Evolutionary conservation across 2,329 filamentous ascomycete genomes (phyloP).

Genomic region (Amphichorda felina): DNA sequence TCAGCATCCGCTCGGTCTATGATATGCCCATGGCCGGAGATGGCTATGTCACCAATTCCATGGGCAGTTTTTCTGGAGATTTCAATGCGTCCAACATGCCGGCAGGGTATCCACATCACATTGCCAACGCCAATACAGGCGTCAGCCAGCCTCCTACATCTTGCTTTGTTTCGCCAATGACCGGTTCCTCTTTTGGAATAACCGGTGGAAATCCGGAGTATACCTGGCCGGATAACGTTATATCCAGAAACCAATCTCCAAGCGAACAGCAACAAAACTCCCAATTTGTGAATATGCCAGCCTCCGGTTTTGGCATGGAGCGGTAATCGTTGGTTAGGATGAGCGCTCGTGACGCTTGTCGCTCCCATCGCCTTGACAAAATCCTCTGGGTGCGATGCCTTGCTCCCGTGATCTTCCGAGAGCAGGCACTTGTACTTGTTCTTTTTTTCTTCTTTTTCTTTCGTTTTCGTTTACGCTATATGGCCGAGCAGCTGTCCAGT

Average conservation of each 20-base stretch:
- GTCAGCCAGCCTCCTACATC: constrained; percentile 36
- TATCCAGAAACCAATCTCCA: constrained; percentile 20
- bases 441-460: too few relatives aligned
- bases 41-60: constrained; percentile 33
- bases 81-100: constrained; percentile 28
- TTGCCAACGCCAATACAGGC: constrained; percentile 23
- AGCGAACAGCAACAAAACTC: constrained; percentile 13
- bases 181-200: constrained; percentile 25
- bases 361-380: too few relatives aligned
- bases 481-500: too few relatives aligned
- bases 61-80: constrained; percentile 31
- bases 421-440: too few relatives aligned
- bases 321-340: too few relatives aligned
- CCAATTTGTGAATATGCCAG: constrained; percentile 23
- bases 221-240: constrained; percentile 35
- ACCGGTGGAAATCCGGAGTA: constrained; percentile 32
- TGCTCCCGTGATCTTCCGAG: too few relatives aligned
- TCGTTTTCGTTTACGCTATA: too few relatives aligned
- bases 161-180: constrained; percentile 29
- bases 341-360: too few relatives aligned
- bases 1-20: constrained; percentile 25
- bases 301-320: constrained; percentile 11
- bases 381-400: too few relatives aligned
- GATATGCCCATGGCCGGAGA: constrained; percentile 32
- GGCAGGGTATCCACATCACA: constrained; percentile 29